Evolutionary conservation across 306 rosid species (phyloP).

Genomic region (apple (Malus domestica)): ASM211411v1 NC_041799.1:35872001-35872500

Average conservation of each 20-base stretch:
- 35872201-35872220: background rate
- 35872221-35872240: background rate
- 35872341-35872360: background rate
- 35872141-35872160: background rate
- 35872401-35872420: background rate
- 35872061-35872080: background rate
- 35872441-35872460: background rate
- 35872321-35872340: background rate
- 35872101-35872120: background rate
- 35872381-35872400: background rate
- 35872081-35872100: background rate
- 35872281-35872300: too few species aligned
- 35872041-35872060: background rate
- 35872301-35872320: background rate
- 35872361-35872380: background rate
- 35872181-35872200: background rate
- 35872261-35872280: background rate
- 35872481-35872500: background rate
- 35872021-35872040: background rate
- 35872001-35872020: background rate
- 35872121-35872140: background rate
- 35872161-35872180: background rate
- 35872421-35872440: background rate
- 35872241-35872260: background rate
- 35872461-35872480: background rate